Evolutionary conservation across 2,329 filamentous ascomycete species (phyloP).

Genomic region (Aspergillus jensenii): DNA sequence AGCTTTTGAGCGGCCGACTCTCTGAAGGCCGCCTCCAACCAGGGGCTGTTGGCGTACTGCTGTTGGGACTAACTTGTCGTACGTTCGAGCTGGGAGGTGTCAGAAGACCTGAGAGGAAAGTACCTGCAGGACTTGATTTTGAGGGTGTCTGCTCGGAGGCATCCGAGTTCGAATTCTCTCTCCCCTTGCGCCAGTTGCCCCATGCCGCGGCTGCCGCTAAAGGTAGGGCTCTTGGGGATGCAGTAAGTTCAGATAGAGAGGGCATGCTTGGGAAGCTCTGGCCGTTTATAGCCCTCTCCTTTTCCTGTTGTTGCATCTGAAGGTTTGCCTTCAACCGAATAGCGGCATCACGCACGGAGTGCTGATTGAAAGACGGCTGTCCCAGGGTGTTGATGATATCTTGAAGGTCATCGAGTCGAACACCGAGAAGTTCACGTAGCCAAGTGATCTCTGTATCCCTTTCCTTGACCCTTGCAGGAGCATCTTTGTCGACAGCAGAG

Average conservation of each 20-base stretch:
- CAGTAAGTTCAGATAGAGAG: slow-evolving; percentile 71
- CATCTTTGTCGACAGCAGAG: slow-evolving; percentile 70
- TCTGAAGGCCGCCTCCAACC: slow-evolving; percentile 33
- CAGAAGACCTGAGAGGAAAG: slow-evolving; percentile 75
- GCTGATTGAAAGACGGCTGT: slow-evolving; percentile 71
- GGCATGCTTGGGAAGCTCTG: slow-evolving; percentile 71
- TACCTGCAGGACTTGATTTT: slow-evolving; percentile 56
- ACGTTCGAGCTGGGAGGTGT: slow-evolving; percentile 81
- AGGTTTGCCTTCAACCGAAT: slow-evolving; percentile 92
- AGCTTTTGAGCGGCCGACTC: slow-evolving; percentile 34
- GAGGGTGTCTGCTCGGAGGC: slow-evolving; percentile 58
- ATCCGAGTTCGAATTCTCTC: slow-evolving; percentile 52
- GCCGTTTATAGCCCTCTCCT: slow-evolving; percentile 75
- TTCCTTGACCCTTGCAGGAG: slow-evolving; percentile 79
- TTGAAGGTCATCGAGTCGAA: slow-evolving; percentile 85
- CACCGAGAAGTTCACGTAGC: slow-evolving; percentile 88
- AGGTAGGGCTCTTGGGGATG: slow-evolving; percentile 73
- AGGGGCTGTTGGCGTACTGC: slow-evolving; percentile 30
- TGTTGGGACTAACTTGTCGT: slow-evolving; percentile 59
- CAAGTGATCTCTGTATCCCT: slow-evolving; percentile 92
- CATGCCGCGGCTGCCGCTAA: slow-evolving; percentile 94
- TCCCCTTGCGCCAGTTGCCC: slow-evolving; percentile 84
- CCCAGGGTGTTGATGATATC: slow-evolving; percentile 84
- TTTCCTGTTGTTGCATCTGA: slow-evolving; percentile 97
- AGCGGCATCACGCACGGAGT: slow-evolving; percentile 81